These are phyloP conservation scores for Rhodotorula sp. DNA, from an alignment of 1,284 basidiomycete genomes.

Conservation along the genomic window DNA sequence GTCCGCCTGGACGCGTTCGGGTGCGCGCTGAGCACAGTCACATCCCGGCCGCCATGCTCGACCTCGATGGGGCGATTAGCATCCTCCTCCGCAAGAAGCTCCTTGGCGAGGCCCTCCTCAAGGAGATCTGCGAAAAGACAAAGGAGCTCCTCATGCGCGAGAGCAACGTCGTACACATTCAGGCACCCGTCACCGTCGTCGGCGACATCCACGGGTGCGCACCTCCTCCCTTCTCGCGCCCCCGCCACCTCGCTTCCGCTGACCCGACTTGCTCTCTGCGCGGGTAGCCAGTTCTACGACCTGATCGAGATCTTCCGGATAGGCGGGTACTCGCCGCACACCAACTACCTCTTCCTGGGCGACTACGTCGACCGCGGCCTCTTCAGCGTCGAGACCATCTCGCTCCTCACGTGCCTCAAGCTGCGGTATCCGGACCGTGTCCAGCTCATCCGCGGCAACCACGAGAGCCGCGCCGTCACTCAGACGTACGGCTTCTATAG, in stretches of 20 bases:
- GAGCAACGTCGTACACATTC: constrained; percentile 97
- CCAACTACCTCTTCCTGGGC: constrained; percentile 96
- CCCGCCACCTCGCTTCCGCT: constrained; percentile 16
- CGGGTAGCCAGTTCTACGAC: constrained; percentile 92
- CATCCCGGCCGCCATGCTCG: constrained; percentile 13
- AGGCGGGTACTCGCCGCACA: constrained; percentile 93
- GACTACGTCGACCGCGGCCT: constrained; percentile 98
- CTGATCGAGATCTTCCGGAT: constrained; percentile 98
- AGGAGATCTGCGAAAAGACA: constrained; percentile 97
- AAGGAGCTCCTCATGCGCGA: constrained; percentile 99
- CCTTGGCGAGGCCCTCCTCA: constrained; percentile 83
- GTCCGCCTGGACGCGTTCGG: too few species aligned
- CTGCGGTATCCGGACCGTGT: constrained; percentile 95
- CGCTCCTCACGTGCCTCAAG: constrained; percentile 93
- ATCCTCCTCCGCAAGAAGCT: constrained; percentile 88
- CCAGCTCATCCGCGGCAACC: constrained; percentile 95
- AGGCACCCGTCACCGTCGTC: constrained; percentile 97
- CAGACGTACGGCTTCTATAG: constrained; percentile 99
- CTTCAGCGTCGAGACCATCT: constrained; percentile 98
- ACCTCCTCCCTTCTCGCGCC: not conserved
- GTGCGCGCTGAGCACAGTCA: too few species aligned
- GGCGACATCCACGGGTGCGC: constrained; percentile 98
- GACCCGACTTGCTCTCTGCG: not conserved
- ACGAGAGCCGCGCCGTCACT: constrained; percentile 96
- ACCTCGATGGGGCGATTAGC: constrained; percentile 58